phyloP scores from a whole-genome alignment of 78 protist genomes.

The Dictyostelium purpureum region DNA sequence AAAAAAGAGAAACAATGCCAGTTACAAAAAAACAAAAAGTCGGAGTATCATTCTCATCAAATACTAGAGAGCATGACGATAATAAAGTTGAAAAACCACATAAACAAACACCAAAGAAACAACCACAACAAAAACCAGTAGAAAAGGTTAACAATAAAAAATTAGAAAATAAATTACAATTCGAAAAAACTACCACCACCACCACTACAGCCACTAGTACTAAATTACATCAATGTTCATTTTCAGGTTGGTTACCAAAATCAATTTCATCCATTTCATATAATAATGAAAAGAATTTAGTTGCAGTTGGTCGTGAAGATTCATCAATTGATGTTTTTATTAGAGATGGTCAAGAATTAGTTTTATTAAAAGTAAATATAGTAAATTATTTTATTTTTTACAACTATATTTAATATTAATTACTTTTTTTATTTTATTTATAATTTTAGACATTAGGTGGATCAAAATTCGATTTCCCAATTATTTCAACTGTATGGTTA shows the following conservation, averaged over 20 bases:
- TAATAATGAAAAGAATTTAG: background rate
- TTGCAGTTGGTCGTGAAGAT: slow-evolving; percentile 57
- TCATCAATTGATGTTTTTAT: slow-evolving; percentile 24
- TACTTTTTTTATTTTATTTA: no score
- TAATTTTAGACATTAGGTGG: slow-evolving; percentile 41
- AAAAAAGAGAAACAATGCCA: background rate
- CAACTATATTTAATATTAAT: no score
- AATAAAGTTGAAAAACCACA: background rate
- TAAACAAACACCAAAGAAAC: background rate
- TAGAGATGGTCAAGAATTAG: background rate
- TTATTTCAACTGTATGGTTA: slow-evolving; percentile 11
- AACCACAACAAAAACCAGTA: background rate
- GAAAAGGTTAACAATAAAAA: no score
- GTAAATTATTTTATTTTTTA: no score
- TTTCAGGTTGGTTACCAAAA: slow-evolving; percentile 52
- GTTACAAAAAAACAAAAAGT: slow-evolving; percentile 1
- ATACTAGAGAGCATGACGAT: background rate
- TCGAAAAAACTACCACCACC: background rate
- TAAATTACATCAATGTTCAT: slow-evolving; percentile 33
- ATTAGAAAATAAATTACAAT: no score
- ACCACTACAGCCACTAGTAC: background rate
- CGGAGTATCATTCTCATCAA: background rate
- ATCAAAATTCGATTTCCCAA: slow-evolving; percentile 41
- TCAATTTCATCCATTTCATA: background rate
- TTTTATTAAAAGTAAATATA: background rate